These are phyloP conservation scores for Spergularia azorica DNA, from an alignment of 179 eudicot genomes.

Conservation along the genomic window DNA sequence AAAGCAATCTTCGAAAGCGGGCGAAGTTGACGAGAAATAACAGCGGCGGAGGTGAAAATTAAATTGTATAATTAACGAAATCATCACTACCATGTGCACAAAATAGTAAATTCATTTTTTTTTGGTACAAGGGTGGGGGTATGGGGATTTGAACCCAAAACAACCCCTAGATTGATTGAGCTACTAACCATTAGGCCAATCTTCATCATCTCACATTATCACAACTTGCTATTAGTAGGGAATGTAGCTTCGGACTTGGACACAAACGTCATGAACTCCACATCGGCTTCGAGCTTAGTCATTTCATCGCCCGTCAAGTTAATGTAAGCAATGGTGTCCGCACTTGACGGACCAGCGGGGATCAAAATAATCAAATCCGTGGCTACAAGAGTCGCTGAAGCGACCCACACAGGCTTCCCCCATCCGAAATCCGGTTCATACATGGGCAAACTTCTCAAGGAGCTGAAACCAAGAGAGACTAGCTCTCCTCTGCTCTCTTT, in stretches of 20 bases:
- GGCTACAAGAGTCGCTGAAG: not conserved
- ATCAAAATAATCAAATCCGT: slow-evolving; percentile 22
- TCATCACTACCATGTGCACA: too few species aligned
- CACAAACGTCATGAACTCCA: slow-evolving; percentile 26
- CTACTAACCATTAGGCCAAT: too few species aligned
- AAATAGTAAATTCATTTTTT: too few species aligned
- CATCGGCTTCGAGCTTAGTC: slow-evolving; percentile 33
- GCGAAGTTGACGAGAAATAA: too few species aligned
- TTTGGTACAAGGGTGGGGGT: too few species aligned
- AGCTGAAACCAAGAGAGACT: not conserved
- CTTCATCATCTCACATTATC: too few species aligned
- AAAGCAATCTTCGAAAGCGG: too few species aligned
- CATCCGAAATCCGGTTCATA: slow-evolving; percentile 34
- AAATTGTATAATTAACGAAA: too few species aligned
- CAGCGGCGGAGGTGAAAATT: too few species aligned
- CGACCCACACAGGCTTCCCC: slow-evolving; percentile 36
- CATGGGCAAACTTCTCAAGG: not conserved
- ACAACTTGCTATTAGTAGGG: slow-evolving; percentile 2
- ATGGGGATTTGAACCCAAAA: too few species aligned
- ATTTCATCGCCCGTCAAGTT: slow-evolving; percentile 34
- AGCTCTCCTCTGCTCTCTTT: not conserved
- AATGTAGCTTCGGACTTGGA: slow-evolving; percentile 1
- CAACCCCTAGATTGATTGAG: too few species aligned
- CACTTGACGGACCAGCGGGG: slow-evolving; percentile 19
- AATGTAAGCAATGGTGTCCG: slow-evolving; percentile 36